Evolutionary conservation across 2,329 filamentous ascomycete species (phyloP), one percentile per base, ranked within the genome.

Genomic region (Metarhizium sp.): DNA sequence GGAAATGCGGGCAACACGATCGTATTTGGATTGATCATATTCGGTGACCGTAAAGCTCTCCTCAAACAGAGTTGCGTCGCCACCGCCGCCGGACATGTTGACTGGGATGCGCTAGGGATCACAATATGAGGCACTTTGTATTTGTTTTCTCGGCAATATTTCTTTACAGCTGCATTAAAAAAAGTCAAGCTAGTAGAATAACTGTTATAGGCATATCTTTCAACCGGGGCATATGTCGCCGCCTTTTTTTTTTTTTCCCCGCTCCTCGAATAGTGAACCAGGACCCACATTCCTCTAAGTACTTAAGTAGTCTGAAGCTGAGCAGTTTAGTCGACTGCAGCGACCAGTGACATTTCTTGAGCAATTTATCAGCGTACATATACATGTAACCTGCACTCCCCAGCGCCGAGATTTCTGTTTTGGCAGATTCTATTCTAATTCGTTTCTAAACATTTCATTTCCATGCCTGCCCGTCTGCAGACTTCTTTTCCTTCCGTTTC

Each of bases 31-130:
- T 66, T 85, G 81, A 75, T 96, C 88, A 70, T 90, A 77, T 55
- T 81, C 75, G 62, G 84, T 92, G 65, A 97, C 80, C 59, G 81
- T 88, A 80, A 97, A 96, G 66, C 83, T 86, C 69, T 95, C 91
- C 74, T 96, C 91, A 75, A 95, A 95, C 72, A 97, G 88, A 66
- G 94, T 87, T 57, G 92, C 86, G 75, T 97, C 92, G 63, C 88
- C 86, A 73, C 90, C 84, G 62, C 36, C 45, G 18, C 58, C 55
- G 79, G 55, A 58, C 64, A 61, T 60, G 3, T 57, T 46, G 47
- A 40, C 38, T 34, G 11, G 30, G 20, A 45, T 38, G 4, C 25
- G 40, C 16, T 25, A 18, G 40, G n/a, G 30, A n/a, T 38, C 32
- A 25, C 32, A 50, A 30, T 50, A 40, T 11, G 7, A 40, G 34